A percentile compares a stretch with the other conserved stretches of the same genome.
phyloP scores from a whole-genome alignment of 2,329 filamentous ascomycete species.

The Penicillium concentricum region DNA sequence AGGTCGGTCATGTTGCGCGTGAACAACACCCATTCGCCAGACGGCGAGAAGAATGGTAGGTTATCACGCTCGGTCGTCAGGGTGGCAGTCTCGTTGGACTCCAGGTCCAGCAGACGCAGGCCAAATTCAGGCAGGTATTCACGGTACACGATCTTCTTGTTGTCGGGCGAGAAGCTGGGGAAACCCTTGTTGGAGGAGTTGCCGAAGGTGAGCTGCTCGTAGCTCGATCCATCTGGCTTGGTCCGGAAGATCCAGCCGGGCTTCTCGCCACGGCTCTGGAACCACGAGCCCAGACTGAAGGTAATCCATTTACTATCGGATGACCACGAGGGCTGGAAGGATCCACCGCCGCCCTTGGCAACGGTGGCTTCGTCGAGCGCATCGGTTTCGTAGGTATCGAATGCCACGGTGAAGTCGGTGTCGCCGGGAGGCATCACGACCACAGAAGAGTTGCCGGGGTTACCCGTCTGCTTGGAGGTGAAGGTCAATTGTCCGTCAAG shows the following conservation, averaged over 20 bases:
- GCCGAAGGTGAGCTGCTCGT: slow-evolving; percentile 22
- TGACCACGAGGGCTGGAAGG: slow-evolving; percentile 36
- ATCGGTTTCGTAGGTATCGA: not conserved
- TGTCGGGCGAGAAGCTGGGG: slow-evolving; percentile 41
- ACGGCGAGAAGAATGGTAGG: slow-evolving; percentile 16
- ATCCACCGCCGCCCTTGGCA: slow-evolving; percentile 36
- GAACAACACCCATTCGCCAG: slow-evolving; percentile 18
- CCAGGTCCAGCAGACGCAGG: slow-evolving; percentile 16
- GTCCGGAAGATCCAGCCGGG: slow-evolving; percentile 25
- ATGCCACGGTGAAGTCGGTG: slow-evolving; percentile 12
- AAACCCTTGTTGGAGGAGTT: slow-evolving; percentile 40
- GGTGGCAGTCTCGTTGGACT: slow-evolving; percentile 5
- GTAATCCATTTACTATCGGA: slow-evolving; percentile 11
- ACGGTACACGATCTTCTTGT: slow-evolving; percentile 24
- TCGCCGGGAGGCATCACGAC: slow-evolving; percentile 26
- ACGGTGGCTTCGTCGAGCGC: slow-evolving; percentile 12
- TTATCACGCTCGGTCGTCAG: slow-evolving; percentile 19
- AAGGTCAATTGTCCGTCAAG: slow-evolving; percentile 26
- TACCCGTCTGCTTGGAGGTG: slow-evolving; percentile 38
- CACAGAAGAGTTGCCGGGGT: slow-evolving; percentile 24
- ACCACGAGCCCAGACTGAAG: slow-evolving; percentile 46
- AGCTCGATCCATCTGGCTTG: slow-evolving; percentile 25
- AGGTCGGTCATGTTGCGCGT: slow-evolving; percentile 17
- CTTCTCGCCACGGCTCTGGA: slow-evolving; percentile 32
- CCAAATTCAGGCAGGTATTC: slow-evolving; percentile 5